phyloP scores from a whole-genome alignment of 352 stramenopile genomes.

The Phytophthora multivora region DNA sequence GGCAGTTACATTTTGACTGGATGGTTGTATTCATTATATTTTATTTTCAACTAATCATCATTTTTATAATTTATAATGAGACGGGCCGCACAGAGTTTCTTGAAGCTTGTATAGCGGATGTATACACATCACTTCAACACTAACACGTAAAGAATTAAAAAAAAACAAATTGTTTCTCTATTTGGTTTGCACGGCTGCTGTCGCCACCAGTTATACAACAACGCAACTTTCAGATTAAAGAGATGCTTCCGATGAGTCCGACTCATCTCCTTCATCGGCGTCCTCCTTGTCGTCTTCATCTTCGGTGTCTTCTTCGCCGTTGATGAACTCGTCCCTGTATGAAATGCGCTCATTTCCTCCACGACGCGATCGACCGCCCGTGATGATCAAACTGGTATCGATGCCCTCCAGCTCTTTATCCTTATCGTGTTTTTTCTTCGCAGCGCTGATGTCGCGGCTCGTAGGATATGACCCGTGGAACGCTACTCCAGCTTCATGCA shows the following conservation, averaged over 20 bases:
- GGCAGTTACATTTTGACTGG: too few relatives aligned
- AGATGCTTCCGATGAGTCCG: slow-evolving; percentile 45
- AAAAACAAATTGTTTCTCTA: slow-evolving; percentile 10
- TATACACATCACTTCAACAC: too few relatives aligned
- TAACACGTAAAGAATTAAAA: not conserved
- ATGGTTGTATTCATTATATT: too few relatives aligned
- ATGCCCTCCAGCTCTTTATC: slow-evolving; percentile 84
- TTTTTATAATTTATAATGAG: too few relatives aligned
- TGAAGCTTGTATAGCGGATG: too few relatives aligned
- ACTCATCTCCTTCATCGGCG: slow-evolving; percentile 17
- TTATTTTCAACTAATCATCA: too few relatives aligned
- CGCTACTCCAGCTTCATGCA: slow-evolving; percentile 47
- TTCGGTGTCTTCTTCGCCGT: slow-evolving; percentile 45
- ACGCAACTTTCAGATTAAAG: slow-evolving; percentile 26
- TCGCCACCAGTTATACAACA: not conserved
- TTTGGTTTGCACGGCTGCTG: too few relatives aligned
- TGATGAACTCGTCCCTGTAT: slow-evolving; percentile 40
- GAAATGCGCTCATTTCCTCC: slow-evolving; percentile 30
- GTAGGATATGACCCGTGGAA: slow-evolving; percentile 70
- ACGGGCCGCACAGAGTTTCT: too few relatives aligned
- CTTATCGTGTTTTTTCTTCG: slow-evolving; percentile 71
- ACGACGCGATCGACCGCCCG: slow-evolving; percentile 36
- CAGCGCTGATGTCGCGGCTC: slow-evolving; percentile 63
- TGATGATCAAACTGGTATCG: slow-evolving; percentile 81
- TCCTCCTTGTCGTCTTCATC: slow-evolving; percentile 28